Evolutionary conservation across 352 stramenopile genomes (phyloP).

Genomic region (Globisporangium okanoganense): DNA sequence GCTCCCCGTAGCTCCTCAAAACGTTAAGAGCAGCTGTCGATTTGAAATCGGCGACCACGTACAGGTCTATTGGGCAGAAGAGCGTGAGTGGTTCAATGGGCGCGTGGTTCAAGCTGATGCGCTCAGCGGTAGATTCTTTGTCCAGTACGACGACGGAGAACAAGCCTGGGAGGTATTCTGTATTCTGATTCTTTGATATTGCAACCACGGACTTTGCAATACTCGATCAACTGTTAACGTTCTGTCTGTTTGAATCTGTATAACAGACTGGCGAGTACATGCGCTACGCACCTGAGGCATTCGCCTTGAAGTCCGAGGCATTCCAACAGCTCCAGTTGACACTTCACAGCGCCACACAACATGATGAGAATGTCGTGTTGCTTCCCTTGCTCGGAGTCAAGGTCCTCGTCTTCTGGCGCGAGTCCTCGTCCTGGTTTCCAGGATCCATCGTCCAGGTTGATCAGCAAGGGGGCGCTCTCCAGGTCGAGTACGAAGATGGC

Average conservation of each 20-base stretch:
- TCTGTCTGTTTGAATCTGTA: background rate
- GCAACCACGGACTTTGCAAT: background rate
- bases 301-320: background rate
- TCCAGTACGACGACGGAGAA: constrained; percentile 53
- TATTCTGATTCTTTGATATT: constrained; percentile 4
- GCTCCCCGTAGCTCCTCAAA: background rate
- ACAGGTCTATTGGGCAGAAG: constrained; percentile 44
- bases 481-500: constrained; percentile 47
- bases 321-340: constrained; percentile 37
- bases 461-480: constrained; percentile 15
- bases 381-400: constrained; percentile 13
- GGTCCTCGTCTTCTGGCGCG: constrained; percentile 37
- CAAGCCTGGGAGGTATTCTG: constrained; percentile 36
- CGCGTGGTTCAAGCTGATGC: constrained; percentile 13
- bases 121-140: constrained; percentile 13
- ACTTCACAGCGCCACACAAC: constrained; percentile 5
- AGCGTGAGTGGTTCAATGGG: constrained; percentile 46
- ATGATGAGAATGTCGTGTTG: background rate
- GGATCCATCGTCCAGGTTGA: constrained; percentile 23
- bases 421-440: constrained; percentile 37
- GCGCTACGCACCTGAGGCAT: constrained; percentile 10
- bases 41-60: constrained; percentile 24
- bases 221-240: background rate
- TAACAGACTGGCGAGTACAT: constrained; percentile 3
- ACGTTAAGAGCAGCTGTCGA: background rate